Evolutionary conservation across 2,329 filamentous ascomycete species (phyloP), one percentile per base, ranked within the genome.

Genomic region (Pyrenochaeta sp.): DNA sequence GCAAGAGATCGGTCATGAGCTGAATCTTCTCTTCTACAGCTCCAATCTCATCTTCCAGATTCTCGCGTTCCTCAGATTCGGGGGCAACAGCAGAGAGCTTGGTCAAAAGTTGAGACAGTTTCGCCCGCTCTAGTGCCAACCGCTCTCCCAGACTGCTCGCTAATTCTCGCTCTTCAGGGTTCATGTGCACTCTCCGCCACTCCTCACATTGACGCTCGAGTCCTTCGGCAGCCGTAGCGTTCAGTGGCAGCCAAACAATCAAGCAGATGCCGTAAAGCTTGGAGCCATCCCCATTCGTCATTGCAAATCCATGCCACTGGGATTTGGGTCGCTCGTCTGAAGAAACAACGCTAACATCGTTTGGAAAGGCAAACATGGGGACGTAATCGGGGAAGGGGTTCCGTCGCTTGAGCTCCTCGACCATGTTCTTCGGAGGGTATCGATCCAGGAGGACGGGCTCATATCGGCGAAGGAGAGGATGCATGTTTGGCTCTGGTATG

Each of bases 281-380:
- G 54, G 92, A 91, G 69, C 92, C 94, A 74, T 98, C 93, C 54
- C 91, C 91, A 24, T 90, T 91, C 2, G 95, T 99, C 95, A 99
- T 98, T 61, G 92, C 93, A 74, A 99, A 99, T 48, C 95, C 95
- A 79, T 99, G 95, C 95, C 95, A 99, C 25, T 93, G 97, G n/a
- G 95, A 94, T 61, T 93, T 86, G 0, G 95, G 95, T 61, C 93
- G 86, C 75, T 97, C 92, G 72, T 99, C 95, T 1, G 93, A 93
- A 1, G 95, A 97, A 9, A 98, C 92, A 51, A 99, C 95, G 63
- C 93, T 93, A 68, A 99, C 95, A 77, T 99, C 95, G 78, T 98
- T 97, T 45, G 95, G 95, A 71, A 98, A 99, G 52, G 95, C 93
- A 78, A 99, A 99, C 95, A 99, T 98, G 55, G 95, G 95, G 19